Conservation (phyloP, 2,329 filamentous ascomycete genomes). For the Nemania bipapillata region DNA sequence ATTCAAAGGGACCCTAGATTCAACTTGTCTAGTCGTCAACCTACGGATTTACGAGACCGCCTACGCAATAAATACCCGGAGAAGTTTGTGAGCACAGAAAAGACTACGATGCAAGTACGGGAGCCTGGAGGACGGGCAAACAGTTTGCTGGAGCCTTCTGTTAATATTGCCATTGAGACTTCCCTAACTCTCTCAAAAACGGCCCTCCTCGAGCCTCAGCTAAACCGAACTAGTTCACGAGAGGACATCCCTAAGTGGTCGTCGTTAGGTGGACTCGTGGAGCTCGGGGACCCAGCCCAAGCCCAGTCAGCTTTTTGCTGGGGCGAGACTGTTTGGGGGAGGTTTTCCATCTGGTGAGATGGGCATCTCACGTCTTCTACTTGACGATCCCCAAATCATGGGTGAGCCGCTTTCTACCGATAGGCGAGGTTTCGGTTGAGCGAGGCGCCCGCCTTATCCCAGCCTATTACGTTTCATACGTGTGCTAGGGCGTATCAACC, state of each 20-base stretch:
- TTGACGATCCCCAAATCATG: constrained; percentile 61
- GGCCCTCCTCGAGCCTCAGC: constrained; percentile 55
- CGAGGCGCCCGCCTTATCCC: background rate
- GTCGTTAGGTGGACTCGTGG: constrained; percentile 47
- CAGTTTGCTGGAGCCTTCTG: constrained; percentile 62
- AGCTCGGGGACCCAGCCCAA: constrained; percentile 52
- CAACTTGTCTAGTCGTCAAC: constrained; percentile 67
- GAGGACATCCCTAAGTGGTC: constrained; percentile 62
- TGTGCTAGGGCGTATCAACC: background rate
- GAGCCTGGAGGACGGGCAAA: constrained; percentile 55
- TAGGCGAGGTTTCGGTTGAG: constrained; percentile 48
- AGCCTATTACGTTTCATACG: constrained; percentile 10
- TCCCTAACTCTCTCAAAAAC: constrained; percentile 56
- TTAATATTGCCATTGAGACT: constrained; percentile 62
- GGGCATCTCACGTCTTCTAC: constrained; percentile 69
- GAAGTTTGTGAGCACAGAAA: constrained; percentile 67
- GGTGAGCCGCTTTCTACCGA: constrained; percentile 44
- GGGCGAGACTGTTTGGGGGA: constrained; percentile 54
- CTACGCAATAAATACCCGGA: constrained; percentile 72
- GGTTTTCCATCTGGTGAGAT: constrained; percentile 63
- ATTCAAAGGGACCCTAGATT: constrained; percentile 70
- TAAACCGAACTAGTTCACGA: constrained; percentile 56
- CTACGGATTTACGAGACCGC: constrained; percentile 71
- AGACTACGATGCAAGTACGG: constrained; percentile 61
- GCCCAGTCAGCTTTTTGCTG: constrained; percentile 59